Conservation (phyloP, 2,329 filamentous ascomycete species). For the Chaetomiaceae sp. region DNA sequence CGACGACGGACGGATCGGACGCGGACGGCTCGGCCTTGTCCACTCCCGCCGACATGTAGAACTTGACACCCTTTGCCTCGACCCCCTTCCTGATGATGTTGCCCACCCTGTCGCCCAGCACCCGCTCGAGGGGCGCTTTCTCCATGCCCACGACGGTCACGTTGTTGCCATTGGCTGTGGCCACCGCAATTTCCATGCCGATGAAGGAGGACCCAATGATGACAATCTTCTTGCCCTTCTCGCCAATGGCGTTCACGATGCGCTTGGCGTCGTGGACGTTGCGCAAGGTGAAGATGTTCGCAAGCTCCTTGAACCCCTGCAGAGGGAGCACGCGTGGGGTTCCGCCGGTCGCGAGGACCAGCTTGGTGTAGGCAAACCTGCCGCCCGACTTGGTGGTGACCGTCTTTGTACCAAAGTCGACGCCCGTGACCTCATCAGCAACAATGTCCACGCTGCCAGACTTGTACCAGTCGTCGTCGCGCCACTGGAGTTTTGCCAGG, state of each 20-base stretch:
- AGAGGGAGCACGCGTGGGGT: conserved; percentile 69
- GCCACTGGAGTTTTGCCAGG: conserved; percentile 67
- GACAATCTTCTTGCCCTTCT: conserved; percentile 85
- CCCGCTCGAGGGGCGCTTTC: conserved; percentile 71
- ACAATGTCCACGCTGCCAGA: conserved; percentile 52
- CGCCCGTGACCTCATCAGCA: conserved; percentile 58
- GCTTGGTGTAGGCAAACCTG: conserved; percentile 72
- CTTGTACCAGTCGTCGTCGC: conserved; percentile 73
- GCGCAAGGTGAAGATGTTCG: conserved; percentile 81
- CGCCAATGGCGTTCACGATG: conserved; percentile 73
- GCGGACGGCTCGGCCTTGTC: conserved; percentile 72
- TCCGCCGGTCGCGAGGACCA: conserved; percentile 85
- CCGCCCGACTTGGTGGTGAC: conserved; percentile 70
- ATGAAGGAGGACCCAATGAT: conserved; percentile 93
- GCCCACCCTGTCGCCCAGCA: conserved; percentile 79
- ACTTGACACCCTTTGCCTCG: conserved; percentile 83
- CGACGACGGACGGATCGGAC: conserved; percentile 64
- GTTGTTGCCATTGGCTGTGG: conserved; percentile 69
- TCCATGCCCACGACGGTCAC: conserved; percentile 90
- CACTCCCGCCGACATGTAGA: conserved; percentile 73
- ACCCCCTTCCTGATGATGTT: conserved; percentile 70
- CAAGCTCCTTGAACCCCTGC: conserved; percentile 76
- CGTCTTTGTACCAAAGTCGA: conserved; percentile 69
- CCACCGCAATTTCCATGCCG: conserved; percentile 93
- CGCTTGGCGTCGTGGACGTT: conserved; percentile 68